Evolutionary conservation across 805 yeast species (phyloP), one percentile per base, ranked within the genome.

Genomic region (Sugiyamaella qingdaonensis): DNA sequence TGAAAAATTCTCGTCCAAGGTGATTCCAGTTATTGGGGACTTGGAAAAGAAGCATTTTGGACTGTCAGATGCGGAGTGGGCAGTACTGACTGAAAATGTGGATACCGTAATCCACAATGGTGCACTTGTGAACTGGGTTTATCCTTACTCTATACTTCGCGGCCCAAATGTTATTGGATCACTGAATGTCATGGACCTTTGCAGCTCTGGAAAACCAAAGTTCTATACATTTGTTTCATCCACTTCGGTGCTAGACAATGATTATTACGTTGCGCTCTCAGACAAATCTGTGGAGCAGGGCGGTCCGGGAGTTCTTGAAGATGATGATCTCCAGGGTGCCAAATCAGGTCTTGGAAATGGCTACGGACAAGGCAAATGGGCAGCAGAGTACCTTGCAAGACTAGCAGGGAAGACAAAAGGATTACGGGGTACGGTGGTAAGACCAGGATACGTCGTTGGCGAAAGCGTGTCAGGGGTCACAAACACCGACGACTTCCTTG

Each of bases 41-140:
- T 76, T 94, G 61, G 79, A 92, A 4, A 70, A 77, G 58, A 72
- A 77, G n/a, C 76, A 85, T 43, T 84, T 94, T 66, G 99, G 97
- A 0, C 64, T 88, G 50, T 60, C 71, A 14, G 76, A 77, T 34
- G 67, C 62, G 2, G 72, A 73, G 32, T 94, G 96, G 95, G 43
- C 60, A 1, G 47, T 63, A 7, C 77, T 94, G 54, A 72, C 81
- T 9, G 69, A 78, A 13, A 71, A 74, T 0, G 75, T 92, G 54
- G 99, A 95, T 68, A 84, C 85, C 2, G 83, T 94, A 49, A 80
- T 94, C 57, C 99, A 94, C 70, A 94, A 94, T 62, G 99, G 98
- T 74, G 99, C 99, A 14, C 76, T 91, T 57, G 99, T 94, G 36
- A 99, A 94, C 69, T 94, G 99, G 99, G 97, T 91, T 1, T 94